These are phyloP conservation scores for Penicillium sp. DNA, from an alignment of 2,329 filamentous ascomycete genomes.

Conservation along the genomic window DNA sequence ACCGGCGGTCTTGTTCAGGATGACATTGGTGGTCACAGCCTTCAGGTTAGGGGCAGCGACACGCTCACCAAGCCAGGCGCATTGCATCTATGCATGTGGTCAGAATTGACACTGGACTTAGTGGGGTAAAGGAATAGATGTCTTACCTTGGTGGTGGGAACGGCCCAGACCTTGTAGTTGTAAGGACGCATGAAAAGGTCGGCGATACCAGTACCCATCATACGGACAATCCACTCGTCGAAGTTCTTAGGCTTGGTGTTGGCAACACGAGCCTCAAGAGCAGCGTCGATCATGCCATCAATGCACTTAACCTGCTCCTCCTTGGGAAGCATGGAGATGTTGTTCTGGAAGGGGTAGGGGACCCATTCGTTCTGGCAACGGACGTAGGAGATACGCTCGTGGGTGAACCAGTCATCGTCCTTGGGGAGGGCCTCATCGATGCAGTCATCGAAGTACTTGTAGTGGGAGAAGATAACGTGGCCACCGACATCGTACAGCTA, in stretches of 20 bases:
- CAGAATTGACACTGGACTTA: constrained; percentile 4
- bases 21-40: constrained; percentile 88
- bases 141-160: constrained; percentile 90
- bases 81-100: constrained; percentile 79
- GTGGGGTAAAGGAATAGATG: background rate
- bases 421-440: constrained; percentile 95
- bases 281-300: constrained; percentile 93
- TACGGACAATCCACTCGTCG: constrained; percentile 96
- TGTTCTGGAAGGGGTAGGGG: constrained; percentile 99
- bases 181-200: constrained; percentile 99
- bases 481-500: constrained; percentile 98
- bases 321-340: constrained; percentile 97
- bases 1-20: constrained; percentile 92
- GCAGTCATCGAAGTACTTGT: constrained; percentile 99
- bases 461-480: constrained; percentile 99
- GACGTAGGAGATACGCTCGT: constrained; percentile 98
- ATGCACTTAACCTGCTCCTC: constrained; percentile 95
- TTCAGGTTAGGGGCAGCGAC: constrained; percentile 97
- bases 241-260: constrained; percentile 95
- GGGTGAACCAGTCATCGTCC: constrained; percentile 92
- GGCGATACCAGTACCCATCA: constrained; percentile 85
- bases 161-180: constrained; percentile 99
- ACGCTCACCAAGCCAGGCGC: constrained; percentile 96
- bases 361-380: constrained; percentile 97
- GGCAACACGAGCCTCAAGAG: constrained; percentile 81